A percentile compares a stretch with the other conserved stretches of the same genome.
Evolutionary conservation across 179 eudicot genomes (phyloP).

Genomic region (Pouteria campechiana): DNA sequence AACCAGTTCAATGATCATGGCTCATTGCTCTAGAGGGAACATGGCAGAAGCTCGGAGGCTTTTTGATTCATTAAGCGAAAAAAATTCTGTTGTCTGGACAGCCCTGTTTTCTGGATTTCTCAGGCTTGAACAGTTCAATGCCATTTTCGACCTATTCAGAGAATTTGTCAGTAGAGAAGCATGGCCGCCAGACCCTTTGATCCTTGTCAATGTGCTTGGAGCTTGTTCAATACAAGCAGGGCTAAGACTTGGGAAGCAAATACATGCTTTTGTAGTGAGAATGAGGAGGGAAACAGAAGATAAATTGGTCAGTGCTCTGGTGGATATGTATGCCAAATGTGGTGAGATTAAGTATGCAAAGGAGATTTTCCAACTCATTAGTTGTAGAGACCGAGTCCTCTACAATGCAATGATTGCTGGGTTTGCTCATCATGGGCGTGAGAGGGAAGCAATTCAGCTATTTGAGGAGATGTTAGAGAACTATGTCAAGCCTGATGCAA

Average conservation of each 20-base stretch:
- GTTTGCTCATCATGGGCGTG: conserved; percentile 75
- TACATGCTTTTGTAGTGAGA: conserved; percentile 52
- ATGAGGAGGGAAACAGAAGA: conserved; percentile 31
- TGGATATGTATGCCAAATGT: conserved; percentile 90
- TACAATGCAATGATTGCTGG: conserved; percentile 84
- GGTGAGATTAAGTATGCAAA: conserved; percentile 61
- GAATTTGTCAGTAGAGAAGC: conserved; percentile 24
- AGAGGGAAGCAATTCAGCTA: conserved; percentile 40
- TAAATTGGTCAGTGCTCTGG: conserved; percentile 44
- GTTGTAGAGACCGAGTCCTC: conserved; percentile 38
- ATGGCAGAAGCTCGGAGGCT: conserved; percentile 67
- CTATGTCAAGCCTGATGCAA: conserved; percentile 46
- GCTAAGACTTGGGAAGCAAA: conserved; percentile 61
- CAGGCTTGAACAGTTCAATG: conserved; percentile 43
- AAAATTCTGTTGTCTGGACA: conserved; percentile 59
- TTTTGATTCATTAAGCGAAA: conserved; percentile 54
- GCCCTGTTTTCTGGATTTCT: conserved; percentile 74
- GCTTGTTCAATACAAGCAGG: conserved; percentile 66
- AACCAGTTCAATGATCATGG: conserved; percentile 63
- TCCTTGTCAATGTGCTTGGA: conserved; percentile 42
- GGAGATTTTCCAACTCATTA: conserved; percentile 22
- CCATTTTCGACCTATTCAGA: conserved; percentile 46
- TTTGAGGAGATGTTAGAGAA: conserved; percentile 49
- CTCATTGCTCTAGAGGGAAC: conserved; percentile 53
- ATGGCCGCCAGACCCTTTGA: conserved; percentile 29